These are phyloP conservation scores for Eucalyptus brandiana DNA, from an alignment of 345 rosid species.

Conservation along the genomic window DNA sequence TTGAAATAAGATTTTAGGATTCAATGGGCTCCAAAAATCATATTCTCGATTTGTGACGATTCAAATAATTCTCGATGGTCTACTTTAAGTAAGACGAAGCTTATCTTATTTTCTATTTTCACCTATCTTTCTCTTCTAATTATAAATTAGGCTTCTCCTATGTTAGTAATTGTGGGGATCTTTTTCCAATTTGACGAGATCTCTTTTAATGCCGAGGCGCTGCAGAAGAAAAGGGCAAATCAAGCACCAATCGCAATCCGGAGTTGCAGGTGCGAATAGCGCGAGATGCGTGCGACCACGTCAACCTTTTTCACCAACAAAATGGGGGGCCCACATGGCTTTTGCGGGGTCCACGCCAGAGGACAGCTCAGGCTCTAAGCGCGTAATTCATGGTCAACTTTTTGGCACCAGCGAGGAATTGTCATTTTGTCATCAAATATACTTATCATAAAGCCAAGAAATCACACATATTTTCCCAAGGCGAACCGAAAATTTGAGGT, in stretches of 20 bases:
- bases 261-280: neutral
- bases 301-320: neutral
- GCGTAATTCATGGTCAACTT: neutral
- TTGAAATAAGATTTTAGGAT: neutral
- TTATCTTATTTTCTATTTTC: neutral
- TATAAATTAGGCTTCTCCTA: neutral
- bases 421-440: neutral
- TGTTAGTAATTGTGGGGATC: neutral
- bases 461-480: neutral
- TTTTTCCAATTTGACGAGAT: neutral
- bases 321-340: neutral
- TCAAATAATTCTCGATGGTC: neutral
- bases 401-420: neutral
- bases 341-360: neutral
- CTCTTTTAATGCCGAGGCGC: neutral
- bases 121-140: neutral
- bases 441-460: neutral
- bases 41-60: no score
- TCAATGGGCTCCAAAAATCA: neutral
- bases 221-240: neutral
- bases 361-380: neutral
- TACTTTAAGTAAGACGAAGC: neutral
- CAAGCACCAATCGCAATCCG: neutral
- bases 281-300: neutral
- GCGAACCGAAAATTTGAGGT: neutral